phyloP scores from a whole-genome alignment of 192 early-diverging fungal species.

The Phycomyces nitens region DNA sequence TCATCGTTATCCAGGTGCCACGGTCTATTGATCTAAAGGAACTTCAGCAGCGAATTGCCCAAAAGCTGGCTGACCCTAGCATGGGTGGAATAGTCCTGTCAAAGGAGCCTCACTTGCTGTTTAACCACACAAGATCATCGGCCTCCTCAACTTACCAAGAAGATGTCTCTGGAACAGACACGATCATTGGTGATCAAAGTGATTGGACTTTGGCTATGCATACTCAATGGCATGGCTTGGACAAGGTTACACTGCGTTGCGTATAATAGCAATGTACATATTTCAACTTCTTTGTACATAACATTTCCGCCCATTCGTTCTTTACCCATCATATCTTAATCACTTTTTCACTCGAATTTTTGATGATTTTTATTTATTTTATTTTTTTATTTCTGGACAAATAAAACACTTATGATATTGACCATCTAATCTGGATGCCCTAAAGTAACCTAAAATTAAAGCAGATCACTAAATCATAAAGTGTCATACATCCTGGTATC shows the following conservation, averaged over 20 bases:
- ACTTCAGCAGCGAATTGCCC: slow-evolving; percentile 15
- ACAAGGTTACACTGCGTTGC: slow-evolving; percentile 18
- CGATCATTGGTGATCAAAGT: not conserved
- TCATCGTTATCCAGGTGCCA: slow-evolving; percentile 29
- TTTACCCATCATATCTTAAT: not conserved
- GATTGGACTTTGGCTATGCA: slow-evolving; percentile 11
- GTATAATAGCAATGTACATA: not conserved
- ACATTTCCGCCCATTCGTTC: not conserved
- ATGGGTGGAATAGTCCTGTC: not conserved
- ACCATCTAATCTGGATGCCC: too few relatives aligned
- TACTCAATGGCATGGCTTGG: slow-evolving; percentile 11
- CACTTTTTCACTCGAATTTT: not conserved
- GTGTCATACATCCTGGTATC: too few relatives aligned
- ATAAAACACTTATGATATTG: too few relatives aligned
- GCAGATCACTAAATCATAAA: too few relatives aligned
- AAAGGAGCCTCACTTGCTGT: slow-evolving; percentile 3
- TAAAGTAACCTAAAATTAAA: too few relatives aligned
- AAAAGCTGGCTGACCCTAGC: slow-evolving; percentile 19
- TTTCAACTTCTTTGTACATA: not conserved
- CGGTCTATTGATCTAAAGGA: slow-evolving; percentile 20
- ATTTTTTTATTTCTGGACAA: not conserved
- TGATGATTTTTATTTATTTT: not conserved
- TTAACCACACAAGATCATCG: not conserved
- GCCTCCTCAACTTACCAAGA: not conserved
- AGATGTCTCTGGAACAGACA: not conserved